Conservation (phyloP, 2,329 filamentous ascomycete species). For the Aspergillus ruber region DNA sequence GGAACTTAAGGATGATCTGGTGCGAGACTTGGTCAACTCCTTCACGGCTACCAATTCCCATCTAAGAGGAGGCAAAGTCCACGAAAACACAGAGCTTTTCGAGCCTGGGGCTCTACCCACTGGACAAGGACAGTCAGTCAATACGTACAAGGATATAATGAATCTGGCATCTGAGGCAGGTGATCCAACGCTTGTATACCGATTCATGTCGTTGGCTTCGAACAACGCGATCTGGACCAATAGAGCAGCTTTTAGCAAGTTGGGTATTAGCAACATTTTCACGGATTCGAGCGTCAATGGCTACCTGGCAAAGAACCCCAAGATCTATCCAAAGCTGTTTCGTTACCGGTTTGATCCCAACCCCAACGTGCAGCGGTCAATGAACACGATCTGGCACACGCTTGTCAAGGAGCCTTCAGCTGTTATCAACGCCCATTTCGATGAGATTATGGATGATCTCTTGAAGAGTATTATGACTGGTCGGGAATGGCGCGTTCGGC, state of each 20-base stretch:
- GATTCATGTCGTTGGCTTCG: constrained; percentile 94
- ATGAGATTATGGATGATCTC: constrained; percentile 81
- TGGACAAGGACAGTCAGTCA: constrained; percentile 80
- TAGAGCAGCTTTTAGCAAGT: constrained; percentile 89
- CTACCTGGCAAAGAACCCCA: constrained; percentile 73
- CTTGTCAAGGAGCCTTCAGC: constrained; percentile 81
- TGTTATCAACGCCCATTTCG: constrained; percentile 74
- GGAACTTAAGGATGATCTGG: constrained; percentile 70
- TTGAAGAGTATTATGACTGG: constrained; percentile 72
- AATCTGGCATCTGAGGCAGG: constrained; percentile 92
- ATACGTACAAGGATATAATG: constrained; percentile 96
- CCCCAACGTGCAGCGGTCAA: constrained; percentile 81
- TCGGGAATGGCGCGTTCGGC: constrained; percentile 85
- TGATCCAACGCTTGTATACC: constrained; percentile 92
- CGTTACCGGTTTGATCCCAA: constrained; percentile 95
- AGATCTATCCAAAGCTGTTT: constrained; percentile 90
- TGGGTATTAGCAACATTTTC: constrained; percentile 85
- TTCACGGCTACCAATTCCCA: constrained; percentile 65
- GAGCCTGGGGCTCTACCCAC: constrained; percentile 86
- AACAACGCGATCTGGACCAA: constrained; percentile 97
- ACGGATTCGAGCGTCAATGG: constrained; percentile 69
- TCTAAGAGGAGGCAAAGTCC: constrained; percentile 68
- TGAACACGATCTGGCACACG: constrained; percentile 97
- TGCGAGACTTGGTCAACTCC: constrained; percentile 78
- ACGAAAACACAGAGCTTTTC: constrained; percentile 86